These are phyloP conservation scores for Blastocrithidia nonstop DNA, from an alignment of 208 protist genomes.

Conservation along the genomic window DNA sequence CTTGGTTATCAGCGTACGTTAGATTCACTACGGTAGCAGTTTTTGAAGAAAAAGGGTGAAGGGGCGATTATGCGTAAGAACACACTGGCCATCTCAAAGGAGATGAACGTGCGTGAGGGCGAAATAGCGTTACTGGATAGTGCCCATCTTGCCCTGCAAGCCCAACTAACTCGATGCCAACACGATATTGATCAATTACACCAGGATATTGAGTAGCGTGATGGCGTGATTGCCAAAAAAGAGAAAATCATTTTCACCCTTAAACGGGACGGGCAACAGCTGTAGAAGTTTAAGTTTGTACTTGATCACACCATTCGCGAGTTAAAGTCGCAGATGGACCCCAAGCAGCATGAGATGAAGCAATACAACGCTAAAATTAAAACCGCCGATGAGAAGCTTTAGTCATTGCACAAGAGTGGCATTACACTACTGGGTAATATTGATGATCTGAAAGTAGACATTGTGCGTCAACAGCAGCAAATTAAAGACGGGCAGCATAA, in stretches of 20 bases:
- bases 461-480: conserved; percentile 73
- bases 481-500: conserved; percentile 55
- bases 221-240: conserved; percentile 89
- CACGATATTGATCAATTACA: conserved; percentile 78
- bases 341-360: conserved; percentile 88
- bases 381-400: conserved; percentile 84
- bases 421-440: conserved; percentile 77
- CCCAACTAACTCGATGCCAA: conserved; percentile 75
- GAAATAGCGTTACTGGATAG: conserved; percentile 61
- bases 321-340: conserved; percentile 95
- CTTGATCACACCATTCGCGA: conserved; percentile 96
- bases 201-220: conserved; percentile 88
- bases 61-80: conserved; percentile 91
- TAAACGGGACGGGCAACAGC: conserved; percentile 96
- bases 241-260: conserved; percentile 94
- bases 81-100: conserved; percentile 73
- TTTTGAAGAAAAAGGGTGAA: conserved; percentile 88
- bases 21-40: conserved; percentile 57
- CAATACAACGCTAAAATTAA: conserved; percentile 84
- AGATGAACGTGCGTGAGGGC: conserved; percentile 74
- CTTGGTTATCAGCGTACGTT: conserved; percentile 66
- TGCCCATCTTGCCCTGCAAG: conserved; percentile 45
- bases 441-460: conserved; percentile 79
- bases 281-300: conserved; percentile 97
- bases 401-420: conserved; percentile 83